Conservation (phyloP, 495 filamentous ascomycete genomes). For the Talaromyces wortmannii region DNA sequence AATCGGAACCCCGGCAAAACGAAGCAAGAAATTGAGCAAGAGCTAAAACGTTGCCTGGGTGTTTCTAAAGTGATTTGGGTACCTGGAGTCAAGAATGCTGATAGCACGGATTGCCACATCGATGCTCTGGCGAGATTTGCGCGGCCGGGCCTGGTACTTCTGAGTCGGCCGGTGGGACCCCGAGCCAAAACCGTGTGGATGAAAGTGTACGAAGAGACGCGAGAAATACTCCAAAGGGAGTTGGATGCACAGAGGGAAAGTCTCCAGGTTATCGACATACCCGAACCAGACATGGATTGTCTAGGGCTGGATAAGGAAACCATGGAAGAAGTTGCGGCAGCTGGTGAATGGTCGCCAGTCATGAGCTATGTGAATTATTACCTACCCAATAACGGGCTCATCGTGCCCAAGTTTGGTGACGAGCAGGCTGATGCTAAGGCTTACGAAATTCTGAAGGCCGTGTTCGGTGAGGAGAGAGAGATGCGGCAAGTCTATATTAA, state of each 20-base stretch:
- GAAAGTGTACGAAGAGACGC: conserved; percentile 23
- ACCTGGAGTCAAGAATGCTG: conserved; percentile 20
- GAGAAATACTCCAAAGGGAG: conserved; percentile 10
- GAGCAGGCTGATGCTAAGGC: conserved; percentile 13
- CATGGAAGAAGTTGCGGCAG: conserved; percentile 17
- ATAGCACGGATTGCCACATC: conserved; percentile 28
- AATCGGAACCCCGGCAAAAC: conserved; percentile 20
- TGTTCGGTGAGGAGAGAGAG: conserved; percentile 17
- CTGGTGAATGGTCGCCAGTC: neutral
- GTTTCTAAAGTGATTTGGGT: conserved; percentile 26
- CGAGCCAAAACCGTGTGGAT: conserved; percentile 11
- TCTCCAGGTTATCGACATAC: conserved; percentile 19
- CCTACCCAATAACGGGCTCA: conserved; percentile 24
- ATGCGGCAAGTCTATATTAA: conserved; percentile 19
- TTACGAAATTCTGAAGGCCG: conserved; percentile 12
- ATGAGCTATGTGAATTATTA: conserved; percentile 30
- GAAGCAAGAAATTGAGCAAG: conserved; percentile 13
- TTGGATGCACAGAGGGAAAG: conserved; percentile 19
- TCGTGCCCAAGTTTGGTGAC: conserved; percentile 29
- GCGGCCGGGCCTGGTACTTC: conserved; percentile 23
- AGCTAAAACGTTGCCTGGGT: conserved; percentile 16
- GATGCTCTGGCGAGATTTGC: conserved; percentile 26
- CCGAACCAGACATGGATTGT: conserved; percentile 21
- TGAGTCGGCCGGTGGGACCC: conserved; percentile 14
- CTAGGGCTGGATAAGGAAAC: conserved; percentile 11